These are phyloP conservation scores for Populus deltoides DNA, from an alignment of 345 rosid genomes.

Conservation along the genomic window DNA sequence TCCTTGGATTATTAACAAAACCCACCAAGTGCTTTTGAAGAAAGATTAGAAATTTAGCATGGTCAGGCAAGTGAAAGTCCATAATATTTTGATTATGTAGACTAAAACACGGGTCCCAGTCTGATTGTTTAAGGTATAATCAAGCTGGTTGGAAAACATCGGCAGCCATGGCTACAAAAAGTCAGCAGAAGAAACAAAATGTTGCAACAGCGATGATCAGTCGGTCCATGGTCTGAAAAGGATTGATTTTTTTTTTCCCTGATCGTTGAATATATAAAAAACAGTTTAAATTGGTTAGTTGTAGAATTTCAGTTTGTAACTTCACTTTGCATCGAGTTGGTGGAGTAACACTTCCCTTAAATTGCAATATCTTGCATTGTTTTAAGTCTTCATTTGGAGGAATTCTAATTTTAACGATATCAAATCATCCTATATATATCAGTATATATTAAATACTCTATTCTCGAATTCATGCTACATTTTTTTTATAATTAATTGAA, in stretches of 20 bases:
- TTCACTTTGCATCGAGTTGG: not conserved
- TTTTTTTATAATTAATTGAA: not conserved
- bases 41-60: conserved; percentile 15
- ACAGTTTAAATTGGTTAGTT: not conserved
- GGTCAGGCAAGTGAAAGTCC: conserved; percentile 28
- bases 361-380: not conserved
- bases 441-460: not conserved
- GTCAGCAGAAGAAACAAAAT: not conserved
- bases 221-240: not conserved
- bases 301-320: not conserved
- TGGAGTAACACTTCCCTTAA: not conserved
- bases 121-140: not conserved
- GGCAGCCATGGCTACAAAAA: not conserved
- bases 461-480: not conserved
- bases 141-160: not conserved
- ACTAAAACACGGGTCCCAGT: not conserved
- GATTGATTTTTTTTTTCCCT: not conserved
- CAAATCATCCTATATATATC: not conserved
- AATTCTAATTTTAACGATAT: not conserved
- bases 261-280: not conserved
- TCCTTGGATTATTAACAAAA: conserved; percentile 14
- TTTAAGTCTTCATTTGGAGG: not conserved
- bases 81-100: not conserved
- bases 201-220: not conserved
- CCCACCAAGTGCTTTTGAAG: conserved; percentile 12